Percentiles rank a stretch among this genome's conserved stretches.
Evolutionary conservation across 805 yeast species (phyloP).

Genomic region (Komagataella phaffii): DNA sequence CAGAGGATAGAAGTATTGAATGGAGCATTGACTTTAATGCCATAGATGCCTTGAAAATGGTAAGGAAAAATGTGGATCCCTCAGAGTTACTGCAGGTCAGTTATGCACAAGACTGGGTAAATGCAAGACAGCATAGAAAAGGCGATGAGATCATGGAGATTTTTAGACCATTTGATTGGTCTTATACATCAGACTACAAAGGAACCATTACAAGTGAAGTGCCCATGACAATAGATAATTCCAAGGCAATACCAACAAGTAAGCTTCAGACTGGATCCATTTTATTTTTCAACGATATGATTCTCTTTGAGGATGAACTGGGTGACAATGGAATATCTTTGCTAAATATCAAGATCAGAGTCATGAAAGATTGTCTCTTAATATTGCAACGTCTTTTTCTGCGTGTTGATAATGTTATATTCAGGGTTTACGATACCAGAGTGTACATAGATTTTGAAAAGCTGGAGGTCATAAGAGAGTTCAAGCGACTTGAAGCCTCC

Average conservation of each 20-base stretch:
- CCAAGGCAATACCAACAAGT: slow-evolving; percentile 46
- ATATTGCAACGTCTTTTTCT: slow-evolving; percentile 67
- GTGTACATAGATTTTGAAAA: slow-evolving; percentile 66
- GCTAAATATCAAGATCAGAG: slow-evolving; percentile 68
- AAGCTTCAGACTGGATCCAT: slow-evolving; percentile 71
- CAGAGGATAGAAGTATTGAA: slow-evolving; percentile 21
- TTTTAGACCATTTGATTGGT: slow-evolving; percentile 91
- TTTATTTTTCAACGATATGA: slow-evolving; percentile 76
- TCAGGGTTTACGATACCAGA: slow-evolving; percentile 77
- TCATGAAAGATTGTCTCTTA: slow-evolving; percentile 72
- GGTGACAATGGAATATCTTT: slow-evolving; percentile 92
- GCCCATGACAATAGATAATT: slow-evolving; percentile 3
- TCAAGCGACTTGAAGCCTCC: slow-evolving; percentile 50
- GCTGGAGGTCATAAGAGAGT: slow-evolving; percentile 58
- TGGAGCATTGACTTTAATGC: slow-evolving; percentile 51
- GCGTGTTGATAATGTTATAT: slow-evolving; percentile 81
- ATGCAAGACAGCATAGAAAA: slow-evolving; percentile 19
- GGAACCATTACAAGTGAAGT: slow-evolving; percentile 29
- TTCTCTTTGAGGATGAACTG: slow-evolving; percentile 85
- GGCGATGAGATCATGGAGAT: slow-evolving; percentile 35
- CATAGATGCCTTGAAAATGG: slow-evolving; percentile 55
- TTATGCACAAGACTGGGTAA: slow-evolving; percentile 76
- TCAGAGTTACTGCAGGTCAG: slow-evolving; percentile 50
- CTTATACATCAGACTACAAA: slow-evolving; percentile 69
- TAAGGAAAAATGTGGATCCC: slow-evolving; percentile 29